Base-by-base conservation (phyloP, 257 asterid genomes). In the Scutellaria minor region DNA sequence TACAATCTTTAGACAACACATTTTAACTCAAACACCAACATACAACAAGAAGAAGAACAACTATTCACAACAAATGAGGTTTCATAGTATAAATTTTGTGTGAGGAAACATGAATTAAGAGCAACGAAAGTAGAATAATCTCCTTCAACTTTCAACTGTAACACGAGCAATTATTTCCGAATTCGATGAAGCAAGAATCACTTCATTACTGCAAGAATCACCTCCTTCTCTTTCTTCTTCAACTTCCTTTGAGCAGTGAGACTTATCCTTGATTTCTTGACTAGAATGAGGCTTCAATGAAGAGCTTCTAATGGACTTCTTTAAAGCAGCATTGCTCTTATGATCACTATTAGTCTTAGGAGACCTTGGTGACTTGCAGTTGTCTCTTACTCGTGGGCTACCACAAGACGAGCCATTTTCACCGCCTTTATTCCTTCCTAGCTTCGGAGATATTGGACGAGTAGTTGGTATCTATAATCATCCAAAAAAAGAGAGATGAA, bases 381-480 rank as follows among this genome's bases (percentile, higher is more conserved):
- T 75, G 10, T 77, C 83, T 60, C 46, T 56, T 52, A 69, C 51
- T 77, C 80, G 79, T 11, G 93, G 87, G 80, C 83, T 83, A 46
- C 15, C 74, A 72, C 80, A 57, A 3, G 84, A 76, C 47, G 77
- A 83, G 20, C 84, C 86, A 22, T 77, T 75, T 64, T 72, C 91
- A 6, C 76, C 72, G 66, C 60, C 79, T 76, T 92, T 90, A 53
- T 78, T 52, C 80, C 97, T 82, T 42, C 98, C 97, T 2, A 92
- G 88, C 85, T 92, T 92, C 11, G 98, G 98, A 71, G 98, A 92
- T 73, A 56, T 76, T 6, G 97, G 77, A 3, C 98, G 93, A 0
- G 98, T 92, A 1, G 86, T 87, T 22, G 98, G 96, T 73, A 88
- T 90, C 97, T 90, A 27, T 27, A 44, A 12, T 13, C 71, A 75